Evolutionary conservation across 208 protist genomes (phyloP).

Genomic region (Crithidia bombi): DNA sequence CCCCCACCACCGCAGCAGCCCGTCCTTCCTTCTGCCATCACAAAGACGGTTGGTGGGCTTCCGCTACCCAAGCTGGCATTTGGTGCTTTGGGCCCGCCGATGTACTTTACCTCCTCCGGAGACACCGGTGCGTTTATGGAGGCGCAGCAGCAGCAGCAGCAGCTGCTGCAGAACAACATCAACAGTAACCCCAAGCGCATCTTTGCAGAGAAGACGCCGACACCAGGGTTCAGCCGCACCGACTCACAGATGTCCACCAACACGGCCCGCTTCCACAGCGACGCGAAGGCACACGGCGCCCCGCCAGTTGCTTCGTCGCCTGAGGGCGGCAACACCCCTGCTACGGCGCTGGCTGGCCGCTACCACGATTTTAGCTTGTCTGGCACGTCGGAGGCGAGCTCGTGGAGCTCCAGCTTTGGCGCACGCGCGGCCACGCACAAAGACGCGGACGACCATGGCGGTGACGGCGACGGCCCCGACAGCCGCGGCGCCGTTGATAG

Average conservation of each 20-base stretch:
- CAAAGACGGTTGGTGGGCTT: slow-evolving; percentile 21
- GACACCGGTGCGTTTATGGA: slow-evolving; percentile 58
- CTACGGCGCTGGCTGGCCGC: not conserved
- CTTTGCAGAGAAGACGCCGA: not conserved
- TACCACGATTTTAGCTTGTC: slow-evolving; percentile 16
- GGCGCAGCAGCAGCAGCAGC: too few species aligned
- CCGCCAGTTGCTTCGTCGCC: slow-evolving; percentile 6
- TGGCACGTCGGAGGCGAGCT: not conserved
- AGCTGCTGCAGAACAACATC: not conserved
- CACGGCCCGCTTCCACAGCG: slow-evolving; percentile 18
- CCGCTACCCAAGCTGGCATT: slow-evolving; percentile 56
- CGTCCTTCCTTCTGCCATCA: slow-evolving; percentile 1
- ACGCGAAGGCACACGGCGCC: not conserved
- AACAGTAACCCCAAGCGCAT: not conserved
- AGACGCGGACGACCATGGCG: slow-evolving; percentile 11
- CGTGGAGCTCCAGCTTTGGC: slow-evolving; percentile 2
- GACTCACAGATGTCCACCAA: slow-evolving; percentile 20
- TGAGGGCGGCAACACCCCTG: slow-evolving; percentile 11
- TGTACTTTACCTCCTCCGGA: slow-evolving; percentile 74
- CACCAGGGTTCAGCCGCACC: not conserved
- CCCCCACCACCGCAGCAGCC: slow-evolving; percentile 4
- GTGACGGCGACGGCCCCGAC: not conserved
- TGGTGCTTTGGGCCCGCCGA: slow-evolving; percentile 41
- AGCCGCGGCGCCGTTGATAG: slow-evolving; percentile 6
- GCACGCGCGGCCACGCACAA: slow-evolving; percentile 13